Percentiles rank a stretch among this genome's conserved stretches.
phyloP scores from a whole-genome alignment of 2,329 filamentous ascomycete genomes.

The Alternaria sp. region DNA sequence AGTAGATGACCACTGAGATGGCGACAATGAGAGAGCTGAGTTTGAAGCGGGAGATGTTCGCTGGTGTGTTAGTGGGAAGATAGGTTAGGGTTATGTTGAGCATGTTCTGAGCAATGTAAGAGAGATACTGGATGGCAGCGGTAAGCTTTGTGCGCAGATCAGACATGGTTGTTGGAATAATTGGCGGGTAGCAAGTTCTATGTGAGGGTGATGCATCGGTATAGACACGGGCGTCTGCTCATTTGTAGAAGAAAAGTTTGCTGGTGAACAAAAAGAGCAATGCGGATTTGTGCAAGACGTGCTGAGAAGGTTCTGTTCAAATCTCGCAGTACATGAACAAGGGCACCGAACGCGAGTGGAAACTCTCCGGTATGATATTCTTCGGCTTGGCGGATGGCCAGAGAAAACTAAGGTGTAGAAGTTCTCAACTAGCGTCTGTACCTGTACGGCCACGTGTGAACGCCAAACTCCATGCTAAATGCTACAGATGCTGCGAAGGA shows the following conservation, averaged over 20 bases:
- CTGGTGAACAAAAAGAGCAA: neutral
- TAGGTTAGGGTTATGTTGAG: neutral
- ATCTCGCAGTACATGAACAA: neutral
- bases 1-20: neutral
- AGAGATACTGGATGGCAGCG: neutral
- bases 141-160: neutral
- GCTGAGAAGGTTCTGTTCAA: neutral
- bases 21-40: neutral
- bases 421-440: conserved; percentile 1
- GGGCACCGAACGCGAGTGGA: neutral
- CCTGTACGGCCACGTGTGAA: conserved; percentile 3
- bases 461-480: conserved; percentile 48
- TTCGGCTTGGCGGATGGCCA: neutral
- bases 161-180: neutral
- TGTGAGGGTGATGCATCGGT: neutral
- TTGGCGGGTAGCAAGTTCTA: neutral
- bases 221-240: neutral
- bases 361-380: neutral
- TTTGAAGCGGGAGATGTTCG: neutral
- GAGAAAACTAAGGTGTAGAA: neutral
- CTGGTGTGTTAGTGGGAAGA: neutral
- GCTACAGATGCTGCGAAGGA: conserved; percentile 16
- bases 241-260: neutral
- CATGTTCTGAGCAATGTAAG: neutral
- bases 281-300: neutral